phyloP scores from a whole-genome alignment of 352 stramenopile genomes.

The Globisporangium megalacanthum region DNA sequence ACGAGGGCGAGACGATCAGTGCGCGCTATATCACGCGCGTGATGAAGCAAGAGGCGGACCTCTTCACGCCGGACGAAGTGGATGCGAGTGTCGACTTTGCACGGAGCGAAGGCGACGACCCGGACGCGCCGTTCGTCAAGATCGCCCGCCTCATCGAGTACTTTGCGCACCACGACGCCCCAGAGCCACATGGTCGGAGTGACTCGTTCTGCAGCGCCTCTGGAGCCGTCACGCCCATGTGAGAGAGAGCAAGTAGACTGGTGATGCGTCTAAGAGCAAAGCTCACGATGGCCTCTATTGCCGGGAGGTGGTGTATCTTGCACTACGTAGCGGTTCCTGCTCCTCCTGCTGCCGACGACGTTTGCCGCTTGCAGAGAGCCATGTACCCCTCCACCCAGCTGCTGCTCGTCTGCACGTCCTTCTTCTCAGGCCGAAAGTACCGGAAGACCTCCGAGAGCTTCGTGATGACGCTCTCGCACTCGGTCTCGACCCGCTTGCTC shows the following conservation, averaged over 20 bases:
- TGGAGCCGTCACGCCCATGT: no score
- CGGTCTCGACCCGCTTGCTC: slow-evolving; percentile 29
- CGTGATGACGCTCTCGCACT: slow-evolving; percentile 24
- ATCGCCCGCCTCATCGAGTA: slow-evolving; percentile 6
- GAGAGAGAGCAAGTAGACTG: no score
- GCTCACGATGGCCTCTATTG: no score
- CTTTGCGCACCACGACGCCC: slow-evolving; percentile 2
- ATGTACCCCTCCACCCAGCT: slow-evolving; percentile 31
- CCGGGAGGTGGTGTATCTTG: no score
- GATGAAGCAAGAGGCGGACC: no score
- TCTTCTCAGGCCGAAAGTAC: slow-evolving; percentile 53
- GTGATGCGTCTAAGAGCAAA: no score
- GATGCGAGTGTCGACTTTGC: no score
- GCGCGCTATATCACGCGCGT: no score
- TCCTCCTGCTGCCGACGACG: neutral
- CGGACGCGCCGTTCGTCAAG: slow-evolving; percentile 3
- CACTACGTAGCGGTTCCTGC: no score
- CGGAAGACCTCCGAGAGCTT: slow-evolving; percentile 49
- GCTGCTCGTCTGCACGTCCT: slow-evolving; percentile 23
- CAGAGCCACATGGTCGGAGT: no score
- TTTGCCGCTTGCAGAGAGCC: slow-evolving; percentile 24
- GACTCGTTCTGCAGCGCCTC: no score
- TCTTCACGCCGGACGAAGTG: no score
- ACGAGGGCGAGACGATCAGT: slow-evolving; percentile 5
- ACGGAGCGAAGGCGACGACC: neutral